Base-by-base conservation (phyloP, 2,329 filamentous ascomycete species). In the Ophiostoma fasciatum region DNA sequence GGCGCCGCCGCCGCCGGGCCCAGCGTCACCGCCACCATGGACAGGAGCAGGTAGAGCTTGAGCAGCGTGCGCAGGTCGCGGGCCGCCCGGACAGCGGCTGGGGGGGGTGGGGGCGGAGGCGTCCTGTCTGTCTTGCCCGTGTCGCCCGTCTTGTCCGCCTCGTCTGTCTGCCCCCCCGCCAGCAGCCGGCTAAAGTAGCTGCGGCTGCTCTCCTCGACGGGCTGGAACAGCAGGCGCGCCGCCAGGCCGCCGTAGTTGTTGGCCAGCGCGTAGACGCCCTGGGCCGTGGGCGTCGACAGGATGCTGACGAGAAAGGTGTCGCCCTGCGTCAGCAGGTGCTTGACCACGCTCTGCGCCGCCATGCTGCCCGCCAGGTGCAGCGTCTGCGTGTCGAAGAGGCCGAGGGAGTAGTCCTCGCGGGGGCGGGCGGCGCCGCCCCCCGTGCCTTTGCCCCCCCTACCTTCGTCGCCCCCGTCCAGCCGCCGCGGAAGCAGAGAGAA, bases 201-300 rank as follows among this genome's bases (percentile, higher is more conserved):
- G 27, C 92, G 78, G 44, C 81, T 87, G 53, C 80, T 88, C 57
- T 98, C 92, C 56, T 98, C 90, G 41, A 98, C 74, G 7, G 90
- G 92, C 50, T 96, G 90, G 54, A 98, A 88, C 34, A 98, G 62
- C 44, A 96, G 73, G 4, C 90, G 74, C 0, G 90, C 90, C 20
- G 93, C 62, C 0, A 98, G 70, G 3, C 87, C 82, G 17, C 90
- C 90, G 53, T 90, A 98, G 56, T 96, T 98, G 48, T 85, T 85
- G 35, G 88, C 90, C 5, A 98, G 68, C 0, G 87, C 84, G 51
- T 96, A 98, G 25, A 84, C 76, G 12, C 90, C 90, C 60, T 96
- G 90, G 5, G 87, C 80, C 28, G 74, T 65, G 1, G 90, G 70
- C 0, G 76, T 75, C 7, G 87, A 78, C 39, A 96, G 66, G 11